phyloP scores from a whole-genome alignment of 2,329 filamentous ascomycete species.

The Trichoderma oligosporum region DNA sequence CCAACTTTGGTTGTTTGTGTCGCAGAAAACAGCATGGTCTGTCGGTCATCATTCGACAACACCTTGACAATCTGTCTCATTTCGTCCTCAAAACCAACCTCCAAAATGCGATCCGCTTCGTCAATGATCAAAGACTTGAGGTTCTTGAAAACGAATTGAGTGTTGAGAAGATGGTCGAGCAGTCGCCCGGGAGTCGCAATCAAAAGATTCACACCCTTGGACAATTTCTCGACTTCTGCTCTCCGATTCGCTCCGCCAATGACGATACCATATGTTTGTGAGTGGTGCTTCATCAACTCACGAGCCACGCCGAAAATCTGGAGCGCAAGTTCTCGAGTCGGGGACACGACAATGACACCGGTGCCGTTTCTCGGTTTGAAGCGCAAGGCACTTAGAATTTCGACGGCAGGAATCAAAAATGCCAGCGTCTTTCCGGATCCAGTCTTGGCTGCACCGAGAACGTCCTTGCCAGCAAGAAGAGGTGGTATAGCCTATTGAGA shows the following conservation, averaged over 20 bases:
- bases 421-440: slow-evolving; percentile 93
- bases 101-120: slow-evolving; percentile 92
- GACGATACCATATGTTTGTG: slow-evolving; percentile 90
- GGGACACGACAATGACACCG: slow-evolving; percentile 82
- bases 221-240: slow-evolving; percentile 89
- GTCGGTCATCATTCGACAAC: slow-evolving; percentile 76
- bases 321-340: slow-evolving; percentile 66
- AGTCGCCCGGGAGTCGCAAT: slow-evolving; percentile 91
- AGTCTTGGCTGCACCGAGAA: slow-evolving; percentile 93
- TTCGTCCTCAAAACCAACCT: slow-evolving; percentile 98
- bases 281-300: slow-evolving; percentile 89
- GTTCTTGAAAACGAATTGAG: slow-evolving; percentile 83
- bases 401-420: slow-evolving; percentile 89
- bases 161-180: slow-evolving; percentile 91
- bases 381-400: slow-evolving; percentile 83
- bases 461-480: slow-evolving; percentile 81
- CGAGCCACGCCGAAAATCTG: slow-evolving; percentile 91
- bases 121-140: slow-evolving; percentile 90
- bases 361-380: slow-evolving; percentile 96
- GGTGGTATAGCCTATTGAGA: slow-evolving; percentile 67
- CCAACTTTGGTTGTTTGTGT: slow-evolving; percentile 95
- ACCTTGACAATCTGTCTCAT: slow-evolving; percentile 97
- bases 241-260: slow-evolving; percentile 91
- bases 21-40: slow-evolving; percentile 98
- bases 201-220: slow-evolving; percentile 89